A percentile compares a stretch with the other conserved stretches of the same genome.
Evolutionary conservation across 2,329 filamentous ascomycete genomes (phyloP).

Genomic region (Diplodia sapinea): DNA sequence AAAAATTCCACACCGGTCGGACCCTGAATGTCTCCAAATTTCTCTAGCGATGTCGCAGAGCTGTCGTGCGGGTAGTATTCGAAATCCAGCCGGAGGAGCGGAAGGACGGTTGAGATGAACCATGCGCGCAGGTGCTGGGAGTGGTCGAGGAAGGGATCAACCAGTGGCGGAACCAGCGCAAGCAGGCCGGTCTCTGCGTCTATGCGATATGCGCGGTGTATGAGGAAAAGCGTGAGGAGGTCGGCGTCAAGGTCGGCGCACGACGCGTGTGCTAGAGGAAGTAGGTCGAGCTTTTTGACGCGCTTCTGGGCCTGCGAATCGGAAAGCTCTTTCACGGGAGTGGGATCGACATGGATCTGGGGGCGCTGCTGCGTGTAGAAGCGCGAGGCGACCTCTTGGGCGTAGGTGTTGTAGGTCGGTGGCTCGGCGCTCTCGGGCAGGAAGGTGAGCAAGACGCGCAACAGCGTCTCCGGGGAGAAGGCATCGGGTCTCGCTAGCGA

Average conservation of each 20-base stretch:
- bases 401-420: constrained; percentile 64
- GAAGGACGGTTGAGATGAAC: constrained; percentile 72
- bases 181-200: constrained; percentile 76
- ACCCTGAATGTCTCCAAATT: constrained; percentile 68
- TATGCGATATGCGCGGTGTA: constrained; percentile 70
- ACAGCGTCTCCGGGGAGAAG: constrained; percentile 67
- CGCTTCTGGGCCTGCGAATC: constrained; percentile 69
- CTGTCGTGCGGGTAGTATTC: constrained; percentile 67
- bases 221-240: constrained; percentile 66
- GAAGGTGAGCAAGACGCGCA: constrained; percentile 77
- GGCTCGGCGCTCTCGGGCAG: constrained; percentile 74
- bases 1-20: constrained; percentile 65
- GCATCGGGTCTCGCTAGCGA: constrained; percentile 62
- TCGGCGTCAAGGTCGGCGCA: constrained; percentile 59
- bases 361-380: constrained; percentile 52
- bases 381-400: constrained; percentile 62
- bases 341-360: constrained; percentile 56
- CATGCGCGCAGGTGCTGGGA: constrained; percentile 68
- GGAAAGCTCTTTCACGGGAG: constrained; percentile 63
- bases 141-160: constrained; percentile 70
- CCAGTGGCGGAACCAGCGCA: constrained; percentile 68
- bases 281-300: constrained; percentile 66
- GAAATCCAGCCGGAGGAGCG: constrained; percentile 70
- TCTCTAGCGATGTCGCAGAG: constrained; percentile 59
- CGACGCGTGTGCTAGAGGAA: constrained; percentile 61